These are phyloP conservation scores for Candida boleticola DNA, from an alignment of 805 yeast species.

Conservation along the genomic window DNA sequence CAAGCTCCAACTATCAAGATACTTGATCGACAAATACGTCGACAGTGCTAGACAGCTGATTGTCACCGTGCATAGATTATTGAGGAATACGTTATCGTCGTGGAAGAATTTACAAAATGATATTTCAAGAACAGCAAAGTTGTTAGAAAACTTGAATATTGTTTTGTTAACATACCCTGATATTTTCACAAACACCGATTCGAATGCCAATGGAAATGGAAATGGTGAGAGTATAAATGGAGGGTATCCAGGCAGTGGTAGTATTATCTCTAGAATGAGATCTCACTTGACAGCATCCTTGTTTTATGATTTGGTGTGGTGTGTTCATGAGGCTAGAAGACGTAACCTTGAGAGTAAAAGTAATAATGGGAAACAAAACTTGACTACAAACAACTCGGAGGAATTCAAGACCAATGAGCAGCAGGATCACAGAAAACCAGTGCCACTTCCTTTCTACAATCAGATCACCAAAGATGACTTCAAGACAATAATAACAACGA, in stretches of 20 bases:
- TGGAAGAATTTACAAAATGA: conserved; percentile 92
- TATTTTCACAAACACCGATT: conserved; percentile 41
- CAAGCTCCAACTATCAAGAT: conserved; percentile 76
- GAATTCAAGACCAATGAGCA: conserved; percentile 2
- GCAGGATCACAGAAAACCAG: conserved; percentile 36
- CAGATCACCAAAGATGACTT: conserved; percentile 89
- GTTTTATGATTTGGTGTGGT: conserved; percentile 90
- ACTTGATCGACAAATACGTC: conserved; percentile 67
- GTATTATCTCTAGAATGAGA: conserved; percentile 81
- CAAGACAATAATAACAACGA: conserved; percentile 77
- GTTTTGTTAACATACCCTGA: conserved; percentile 88
- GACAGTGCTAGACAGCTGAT: conserved; percentile 91
- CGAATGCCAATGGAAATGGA: background rate
- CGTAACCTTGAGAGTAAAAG: conserved; percentile 43
- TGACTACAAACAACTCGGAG: conserved; percentile 6
- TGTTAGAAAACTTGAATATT: conserved; percentile 82
- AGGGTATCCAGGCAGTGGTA: conserved; percentile 18
- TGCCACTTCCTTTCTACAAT: conserved; percentile 85
- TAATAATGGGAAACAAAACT: conserved; percentile 9
- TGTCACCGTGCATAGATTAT: conserved; percentile 86
- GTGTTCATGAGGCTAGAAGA: conserved; percentile 90
- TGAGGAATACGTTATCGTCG: conserved; percentile 82
- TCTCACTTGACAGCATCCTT: conserved; percentile 89
- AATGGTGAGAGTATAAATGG: background rate
- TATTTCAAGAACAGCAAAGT: conserved; percentile 87